Evolutionary conservation across 2,329 filamentous ascomycete genomes (phyloP).

Genomic region (Blastomyces gilchristii): DNA sequence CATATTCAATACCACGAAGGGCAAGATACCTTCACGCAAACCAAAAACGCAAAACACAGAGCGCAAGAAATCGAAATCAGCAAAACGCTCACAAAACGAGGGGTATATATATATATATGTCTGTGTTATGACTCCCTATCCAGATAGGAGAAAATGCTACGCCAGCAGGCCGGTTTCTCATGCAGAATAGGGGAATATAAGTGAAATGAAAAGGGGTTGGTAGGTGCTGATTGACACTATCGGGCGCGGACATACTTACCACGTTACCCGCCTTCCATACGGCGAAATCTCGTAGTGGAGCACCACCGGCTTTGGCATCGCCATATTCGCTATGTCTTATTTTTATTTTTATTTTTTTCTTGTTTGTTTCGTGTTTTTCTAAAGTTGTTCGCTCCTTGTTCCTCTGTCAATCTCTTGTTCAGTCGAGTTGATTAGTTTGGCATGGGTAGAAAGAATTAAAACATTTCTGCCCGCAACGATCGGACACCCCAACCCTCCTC

Average conservation of each 20-base stretch:
- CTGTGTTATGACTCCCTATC: too few species aligned
- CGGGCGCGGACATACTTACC: constrained; percentile 8
- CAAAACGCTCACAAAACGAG: not conserved
- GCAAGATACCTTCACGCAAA: constrained; percentile 47
- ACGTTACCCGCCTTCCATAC: constrained; percentile 52
- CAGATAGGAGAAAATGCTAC: too few species aligned
- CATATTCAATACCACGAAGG: constrained; percentile 54
- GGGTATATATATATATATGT: not conserved
- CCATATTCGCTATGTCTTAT: not conserved
- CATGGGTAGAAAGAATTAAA: not conserved
- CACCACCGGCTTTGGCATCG: constrained; percentile 40
- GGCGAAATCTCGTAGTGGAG: constrained; percentile 59
- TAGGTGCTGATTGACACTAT: not conserved
- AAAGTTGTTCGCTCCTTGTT: not conserved
- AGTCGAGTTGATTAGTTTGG: not conserved
- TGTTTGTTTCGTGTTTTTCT: not conserved
- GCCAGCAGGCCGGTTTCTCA: not conserved
- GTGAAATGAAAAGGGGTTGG: not conserved
- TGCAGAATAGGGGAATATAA: not conserved
- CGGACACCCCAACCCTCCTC: not conserved
- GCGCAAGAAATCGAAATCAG: not conserved
- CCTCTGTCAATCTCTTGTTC: not conserved
- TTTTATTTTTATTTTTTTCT: not conserved
- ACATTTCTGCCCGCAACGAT: not conserved
- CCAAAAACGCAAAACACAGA: not conserved